A percentile compares a stretch with the other conserved stretches of the same genome.
Conservation (phyloP, 768 basidiomycete species). For the Hericium erinaceus region DNA sequence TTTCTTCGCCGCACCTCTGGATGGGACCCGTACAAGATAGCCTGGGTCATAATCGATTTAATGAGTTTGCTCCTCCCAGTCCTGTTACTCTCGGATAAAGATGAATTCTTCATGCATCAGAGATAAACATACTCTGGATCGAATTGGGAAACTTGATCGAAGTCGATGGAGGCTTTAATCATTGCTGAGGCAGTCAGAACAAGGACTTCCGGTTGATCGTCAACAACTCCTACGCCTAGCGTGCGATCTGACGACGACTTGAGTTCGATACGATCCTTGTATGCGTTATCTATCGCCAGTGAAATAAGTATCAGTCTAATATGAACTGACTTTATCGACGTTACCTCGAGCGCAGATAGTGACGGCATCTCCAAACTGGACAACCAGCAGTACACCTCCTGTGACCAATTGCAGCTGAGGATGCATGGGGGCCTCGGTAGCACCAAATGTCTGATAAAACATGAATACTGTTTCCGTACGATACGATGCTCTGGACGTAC, state of each 20-base stretch:
- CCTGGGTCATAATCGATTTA: conserved; percentile 76
- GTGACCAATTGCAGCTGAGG: conserved; percentile 54
- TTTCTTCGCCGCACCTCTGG: conserved; percentile 36
- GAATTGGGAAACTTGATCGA: conserved; percentile 52
- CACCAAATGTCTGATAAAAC: conserved; percentile 40
- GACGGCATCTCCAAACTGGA: conserved; percentile 73
- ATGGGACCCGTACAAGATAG: conserved; percentile 67
- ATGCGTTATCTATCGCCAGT: conserved; percentile 47
- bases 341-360: conserved; percentile 61
- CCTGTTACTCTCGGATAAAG: conserved; percentile 22
- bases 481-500: conserved; percentile 30
- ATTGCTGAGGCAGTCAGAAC: conserved; percentile 61
- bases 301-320: not conserved
- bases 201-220: conserved; percentile 39
- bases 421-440: conserved; percentile 60
- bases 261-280: conserved; percentile 62
- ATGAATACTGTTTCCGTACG: not conserved
- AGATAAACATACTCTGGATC: conserved; percentile 44
- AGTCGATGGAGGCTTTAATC: conserved; percentile 56
- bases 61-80: conserved; percentile 59
- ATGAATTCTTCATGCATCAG: not conserved
- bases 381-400: conserved; percentile 48
- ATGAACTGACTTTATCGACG: not conserved
- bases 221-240: conserved; percentile 56
- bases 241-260: conserved; percentile 60